These are phyloP conservation scores for Ochetophila trinervis DNA, from an alignment of 306 rosid genomes.

Conservation along the genomic window DNA sequence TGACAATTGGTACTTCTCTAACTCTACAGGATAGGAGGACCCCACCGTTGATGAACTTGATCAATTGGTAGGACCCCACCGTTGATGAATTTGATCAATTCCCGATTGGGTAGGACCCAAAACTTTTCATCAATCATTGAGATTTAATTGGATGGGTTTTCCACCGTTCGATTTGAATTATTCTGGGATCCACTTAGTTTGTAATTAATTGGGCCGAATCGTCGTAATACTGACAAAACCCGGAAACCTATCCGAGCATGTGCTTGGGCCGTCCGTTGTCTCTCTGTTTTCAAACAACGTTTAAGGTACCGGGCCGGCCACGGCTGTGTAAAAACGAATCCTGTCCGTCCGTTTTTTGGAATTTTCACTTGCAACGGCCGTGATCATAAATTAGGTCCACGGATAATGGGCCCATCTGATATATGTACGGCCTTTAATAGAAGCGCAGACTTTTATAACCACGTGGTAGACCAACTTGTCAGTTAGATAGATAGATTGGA, in stretches of 20 bases:
- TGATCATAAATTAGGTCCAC: not conserved
- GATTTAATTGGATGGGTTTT: conserved; percentile 7
- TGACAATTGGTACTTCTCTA: not conserved
- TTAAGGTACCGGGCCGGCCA: conserved; percentile 5
- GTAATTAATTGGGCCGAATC: not conserved
- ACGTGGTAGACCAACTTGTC: too few relatives aligned
- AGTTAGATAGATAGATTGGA: too few relatives aligned
- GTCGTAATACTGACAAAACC: conserved; percentile 17
- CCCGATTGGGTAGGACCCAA: not conserved
- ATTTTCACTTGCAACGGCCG: not conserved
- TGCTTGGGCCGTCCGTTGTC: conserved; percentile 30
- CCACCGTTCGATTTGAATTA: conserved; percentile 6
- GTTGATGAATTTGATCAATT: not conserved
- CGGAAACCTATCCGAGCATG: conserved; percentile 15
- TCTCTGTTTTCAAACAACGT: not conserved
- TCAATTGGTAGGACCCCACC: not conserved
- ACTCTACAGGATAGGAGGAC: not conserved
- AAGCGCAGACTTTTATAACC: too few relatives aligned
- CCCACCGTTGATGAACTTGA: not conserved
- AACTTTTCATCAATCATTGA: conserved; percentile 25
- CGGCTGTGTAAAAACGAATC: conserved; percentile 7
- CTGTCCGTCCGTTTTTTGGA: conserved; percentile 12
- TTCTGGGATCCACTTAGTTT: not conserved
- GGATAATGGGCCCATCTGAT: not conserved
- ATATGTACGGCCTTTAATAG: too few relatives aligned